Conservation (phyloP, 139 green algal species). For the Auxenochlorella pyrenoidosa region DNA sequence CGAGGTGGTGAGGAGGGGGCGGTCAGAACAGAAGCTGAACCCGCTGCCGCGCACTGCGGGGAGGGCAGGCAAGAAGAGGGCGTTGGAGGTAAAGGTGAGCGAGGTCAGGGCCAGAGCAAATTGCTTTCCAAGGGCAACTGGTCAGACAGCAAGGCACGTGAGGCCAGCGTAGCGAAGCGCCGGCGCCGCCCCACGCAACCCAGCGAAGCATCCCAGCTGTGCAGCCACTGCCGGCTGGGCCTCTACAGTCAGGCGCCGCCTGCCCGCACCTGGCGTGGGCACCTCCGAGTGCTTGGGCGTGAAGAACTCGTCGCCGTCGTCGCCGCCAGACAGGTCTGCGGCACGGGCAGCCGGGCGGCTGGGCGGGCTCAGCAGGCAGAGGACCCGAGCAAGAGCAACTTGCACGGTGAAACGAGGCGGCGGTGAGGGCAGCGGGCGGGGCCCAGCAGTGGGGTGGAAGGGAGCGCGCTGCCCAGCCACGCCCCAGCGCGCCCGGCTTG, state of each 20-base stretch:
- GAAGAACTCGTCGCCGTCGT: conserved; percentile 22
- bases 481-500: too few relatives aligned
- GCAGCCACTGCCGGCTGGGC: neutral
- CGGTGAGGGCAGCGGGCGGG: too few relatives aligned
- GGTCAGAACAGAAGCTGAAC: conserved; percentile 27
- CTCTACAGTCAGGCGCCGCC: too few relatives aligned
- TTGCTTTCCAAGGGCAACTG: too few relatives aligned
- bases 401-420: too few relatives aligned
- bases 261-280: neutral
- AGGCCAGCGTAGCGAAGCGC: neutral
- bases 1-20: neutral
- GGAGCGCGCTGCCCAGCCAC: too few relatives aligned
- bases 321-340: conserved; percentile 30
- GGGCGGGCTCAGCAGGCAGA: too few relatives aligned
- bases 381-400: neutral
- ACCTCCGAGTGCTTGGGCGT: conserved; percentile 5
- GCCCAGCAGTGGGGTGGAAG: too few relatives aligned
- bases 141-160: too few relatives aligned
- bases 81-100: too few relatives aligned
- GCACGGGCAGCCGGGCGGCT: neutral
- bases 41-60: conserved; percentile 9
- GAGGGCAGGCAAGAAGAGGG: neutral
- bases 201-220: neutral
- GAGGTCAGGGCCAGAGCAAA: too few relatives aligned
- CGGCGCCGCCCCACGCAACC: neutral